These are phyloP conservation scores for Bipolaris oryzae DNA, from an alignment of 2,329 filamentous ascomycete species.

Conservation along the genomic window DNA sequence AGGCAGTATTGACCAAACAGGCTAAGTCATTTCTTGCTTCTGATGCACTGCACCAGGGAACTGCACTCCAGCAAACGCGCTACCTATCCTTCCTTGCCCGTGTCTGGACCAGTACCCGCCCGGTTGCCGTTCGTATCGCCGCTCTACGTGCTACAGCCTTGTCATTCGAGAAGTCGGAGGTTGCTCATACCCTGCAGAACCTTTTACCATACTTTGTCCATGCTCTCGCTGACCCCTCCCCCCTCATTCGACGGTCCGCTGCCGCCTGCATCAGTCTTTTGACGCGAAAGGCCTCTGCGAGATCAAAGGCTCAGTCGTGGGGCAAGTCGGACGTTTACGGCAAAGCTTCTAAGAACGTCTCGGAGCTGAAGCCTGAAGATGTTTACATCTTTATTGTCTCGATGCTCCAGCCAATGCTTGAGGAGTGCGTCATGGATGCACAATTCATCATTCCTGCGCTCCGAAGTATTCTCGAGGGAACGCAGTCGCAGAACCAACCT, in stretches of 20 bases:
- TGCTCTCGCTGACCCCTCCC: constrained; percentile 76
- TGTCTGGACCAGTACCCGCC: constrained; percentile 74
- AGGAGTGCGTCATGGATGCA: constrained; percentile 84
- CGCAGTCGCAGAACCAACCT: constrained; percentile 44
- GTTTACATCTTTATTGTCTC: constrained; percentile 63
- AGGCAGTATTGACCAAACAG: constrained; percentile 32
- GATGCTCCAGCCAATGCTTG: constrained; percentile 74
- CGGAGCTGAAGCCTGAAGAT: constrained; percentile 65
- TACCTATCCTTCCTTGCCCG: constrained; percentile 78
- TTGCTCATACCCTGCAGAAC: constrained; percentile 71
- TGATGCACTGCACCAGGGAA: constrained; percentile 60
- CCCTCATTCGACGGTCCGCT: constrained; percentile 76
- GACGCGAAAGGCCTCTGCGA: constrained; percentile 21
- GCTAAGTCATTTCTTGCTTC: constrained; percentile 57
- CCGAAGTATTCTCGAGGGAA: constrained; percentile 64
- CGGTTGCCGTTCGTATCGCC: constrained; percentile 69
- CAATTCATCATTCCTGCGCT: constrained; percentile 71
- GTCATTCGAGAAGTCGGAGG: constrained; percentile 40
- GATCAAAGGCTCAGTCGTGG: constrained; percentile 28
- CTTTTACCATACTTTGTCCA: constrained; percentile 81
- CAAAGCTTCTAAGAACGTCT: constrained; percentile 54
- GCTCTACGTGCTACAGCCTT: constrained; percentile 65
- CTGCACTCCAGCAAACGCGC: constrained; percentile 65
- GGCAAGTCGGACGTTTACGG: constrained; percentile 63
- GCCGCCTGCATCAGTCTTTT: constrained; percentile 63